Evolutionary conservation across 371 early-diverging fungal species (phyloP).

Genomic region (Lichtheimia corymbifera): DNA sequence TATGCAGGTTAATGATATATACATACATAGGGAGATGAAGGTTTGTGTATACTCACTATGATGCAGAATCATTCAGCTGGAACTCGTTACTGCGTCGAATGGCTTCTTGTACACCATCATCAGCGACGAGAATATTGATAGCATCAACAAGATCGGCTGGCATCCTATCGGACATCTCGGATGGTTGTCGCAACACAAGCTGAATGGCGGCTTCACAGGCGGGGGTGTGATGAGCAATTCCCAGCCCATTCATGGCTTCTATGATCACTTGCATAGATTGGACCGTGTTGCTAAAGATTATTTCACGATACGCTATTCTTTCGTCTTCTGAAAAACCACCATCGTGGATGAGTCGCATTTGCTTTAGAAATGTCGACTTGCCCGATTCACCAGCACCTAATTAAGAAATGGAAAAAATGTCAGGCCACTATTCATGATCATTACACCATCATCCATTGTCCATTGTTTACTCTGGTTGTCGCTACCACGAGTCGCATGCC

Average conservation of each 20-base stretch:
- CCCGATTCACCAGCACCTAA: constrained; percentile 97
- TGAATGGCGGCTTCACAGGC: constrained; percentile 63
- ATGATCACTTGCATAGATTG: constrained; percentile 90
- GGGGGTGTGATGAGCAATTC: constrained; percentile 61
- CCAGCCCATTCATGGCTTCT: constrained; percentile 83
- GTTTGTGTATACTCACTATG: constrained; percentile 59
- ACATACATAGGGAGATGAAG: neutral
- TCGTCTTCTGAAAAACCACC: constrained; percentile 87
- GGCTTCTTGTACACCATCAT: constrained; percentile 76
- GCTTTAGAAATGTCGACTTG: constrained; percentile 94
- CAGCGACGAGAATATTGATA: constrained; percentile 77
- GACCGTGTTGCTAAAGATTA: constrained; percentile 89
- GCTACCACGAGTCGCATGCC: no score
- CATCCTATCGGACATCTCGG: constrained; percentile 48
- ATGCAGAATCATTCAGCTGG: constrained; percentile 85
- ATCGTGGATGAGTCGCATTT: constrained; percentile 95
- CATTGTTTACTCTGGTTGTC: neutral
- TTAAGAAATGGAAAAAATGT: neutral
- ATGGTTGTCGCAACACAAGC: constrained; percentile 58
- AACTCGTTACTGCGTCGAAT: constrained; percentile 76
- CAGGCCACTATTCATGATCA: neutral
- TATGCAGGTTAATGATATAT: constrained; percentile 1
- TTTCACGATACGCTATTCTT: constrained; percentile 84
- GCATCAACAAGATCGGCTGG: constrained; percentile 67
- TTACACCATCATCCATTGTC: neutral